Base-by-base conservation (phyloP, 2,329 filamentous ascomycete genomes). In the Coleophoma crateriformis region DNA sequence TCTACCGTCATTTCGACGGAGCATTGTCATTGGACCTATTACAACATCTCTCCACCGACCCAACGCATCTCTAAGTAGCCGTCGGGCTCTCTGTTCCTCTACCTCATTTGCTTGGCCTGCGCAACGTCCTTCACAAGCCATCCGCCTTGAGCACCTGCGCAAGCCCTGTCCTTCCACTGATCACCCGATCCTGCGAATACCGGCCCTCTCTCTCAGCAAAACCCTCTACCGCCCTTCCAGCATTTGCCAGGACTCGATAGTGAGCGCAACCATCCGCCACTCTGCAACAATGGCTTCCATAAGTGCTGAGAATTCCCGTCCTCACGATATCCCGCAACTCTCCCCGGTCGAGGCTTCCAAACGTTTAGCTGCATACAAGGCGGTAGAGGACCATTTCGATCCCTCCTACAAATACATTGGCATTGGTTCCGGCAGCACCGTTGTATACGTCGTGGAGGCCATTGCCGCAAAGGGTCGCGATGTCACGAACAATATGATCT, bases 391-490 rank as follows among this genome's bases (percentile, higher is more conserved):
- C 53, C 82, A 90, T 69, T 85, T 91, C 62, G 74, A 75, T 49
- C 75, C 77, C 39, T 68, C 72, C 38, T 79, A 81, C 71, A 77
- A 72, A 49, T 84, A 81, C 63, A 76, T 91, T 58, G 88, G 88
- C 58, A 92, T 94, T 67, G 88, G 88, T 55, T 90, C 86, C 50
- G 87, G 87, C 52, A 87, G 85, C 60, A 90, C 87, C 17, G 89
- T 94, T 55, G 82, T 90, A 61, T 90, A 92, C 68, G 88, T 92
- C 45, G 88, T 94, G 52, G 86, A 91, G 58, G 87, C 88, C 49
- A 92, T 95, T 68, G 77, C 77, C 35, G 77, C 76, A 48, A 78
- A 84, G 47, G 78, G 79, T 4, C 64, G 70, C 8, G 66, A 68
- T 2, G 73, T 79, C 50, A 81, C 79, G 45, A 68, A 72, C 33